Conservation (phyloP, 176 grass and related monocot genomes). For the Carex scoparia region DNA sequence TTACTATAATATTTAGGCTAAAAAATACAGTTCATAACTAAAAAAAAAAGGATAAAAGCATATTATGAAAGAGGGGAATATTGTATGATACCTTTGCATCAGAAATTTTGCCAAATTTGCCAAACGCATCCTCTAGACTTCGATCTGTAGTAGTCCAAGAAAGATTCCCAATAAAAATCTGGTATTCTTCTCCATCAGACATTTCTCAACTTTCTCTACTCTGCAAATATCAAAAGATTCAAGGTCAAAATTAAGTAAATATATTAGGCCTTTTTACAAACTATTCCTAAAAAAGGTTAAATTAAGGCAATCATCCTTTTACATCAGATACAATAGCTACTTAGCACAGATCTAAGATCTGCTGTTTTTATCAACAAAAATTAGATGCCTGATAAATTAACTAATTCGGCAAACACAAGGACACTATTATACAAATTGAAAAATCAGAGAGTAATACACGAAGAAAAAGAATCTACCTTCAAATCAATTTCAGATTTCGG, state of each 20-base stretch:
- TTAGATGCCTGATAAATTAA: neutral
- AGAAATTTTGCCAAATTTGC: slow-evolving; percentile 62
- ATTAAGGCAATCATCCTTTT: neutral
- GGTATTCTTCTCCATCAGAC: slow-evolving; percentile 52
- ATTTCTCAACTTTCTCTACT: slow-evolving; percentile 21
- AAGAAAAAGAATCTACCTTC: too few relatives aligned
- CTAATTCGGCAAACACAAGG: neutral
- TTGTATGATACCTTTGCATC: slow-evolving; percentile 64
- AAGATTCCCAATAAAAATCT: slow-evolving; percentile 85
- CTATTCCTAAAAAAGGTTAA: neutral
- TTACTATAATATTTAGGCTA: neutral
- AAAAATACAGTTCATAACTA: neutral
- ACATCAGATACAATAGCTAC: neutral
- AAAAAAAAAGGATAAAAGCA: too few relatives aligned
- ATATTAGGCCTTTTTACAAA: neutral
- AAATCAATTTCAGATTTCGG: neutral
- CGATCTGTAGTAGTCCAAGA: slow-evolving; percentile 77
- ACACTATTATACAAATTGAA: neutral
- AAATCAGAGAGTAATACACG: too few relatives aligned
- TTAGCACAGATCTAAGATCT: neutral
- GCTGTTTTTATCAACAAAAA: neutral
- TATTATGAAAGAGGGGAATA: neutral
- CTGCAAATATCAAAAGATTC: neutral
- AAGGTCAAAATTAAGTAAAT: neutral
- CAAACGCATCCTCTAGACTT: slow-evolving; percentile 69